Conservation (phyloP, 2,329 filamentous ascomycete genomes). For the Cytospora leucostoma region DNA sequence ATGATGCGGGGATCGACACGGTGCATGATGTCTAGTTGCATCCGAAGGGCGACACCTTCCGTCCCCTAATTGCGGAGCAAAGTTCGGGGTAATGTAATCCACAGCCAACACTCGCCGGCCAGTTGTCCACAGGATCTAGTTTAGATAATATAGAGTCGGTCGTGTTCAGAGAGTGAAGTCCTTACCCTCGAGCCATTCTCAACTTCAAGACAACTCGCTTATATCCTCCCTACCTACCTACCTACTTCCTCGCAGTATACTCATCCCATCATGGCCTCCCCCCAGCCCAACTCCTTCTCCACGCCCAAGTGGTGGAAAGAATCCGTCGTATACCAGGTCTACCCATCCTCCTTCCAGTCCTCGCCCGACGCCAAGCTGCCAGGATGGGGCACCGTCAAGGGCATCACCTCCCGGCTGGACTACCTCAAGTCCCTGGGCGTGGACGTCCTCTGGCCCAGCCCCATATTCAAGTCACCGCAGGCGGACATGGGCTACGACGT, state of each 20-base stretch:
- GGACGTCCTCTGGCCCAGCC: slow-evolving; percentile 58
- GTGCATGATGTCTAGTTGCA: slow-evolving; percentile 3
- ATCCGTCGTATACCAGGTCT: slow-evolving; percentile 61
- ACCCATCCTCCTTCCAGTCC: slow-evolving; percentile 63
- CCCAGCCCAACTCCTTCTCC: slow-evolving; percentile 18
- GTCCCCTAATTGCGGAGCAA: slow-evolving; percentile 21
- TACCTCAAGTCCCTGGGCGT: slow-evolving; percentile 58
- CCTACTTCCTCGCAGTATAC: neutral
- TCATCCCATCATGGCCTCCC: slow-evolving; percentile 5
- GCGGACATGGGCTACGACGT: slow-evolving; percentile 74
- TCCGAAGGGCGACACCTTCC: slow-evolving; percentile 20
- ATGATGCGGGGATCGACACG: slow-evolving; percentile 20
- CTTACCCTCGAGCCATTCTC: neutral
- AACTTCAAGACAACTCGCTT: neutral
- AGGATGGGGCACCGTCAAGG: slow-evolving; percentile 59
- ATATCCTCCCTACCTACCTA: neutral
- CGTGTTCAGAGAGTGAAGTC: neutral
- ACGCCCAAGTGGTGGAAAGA: slow-evolving; percentile 59
- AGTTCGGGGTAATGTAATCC: slow-evolving; percentile 26
- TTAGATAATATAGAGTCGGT: neutral
- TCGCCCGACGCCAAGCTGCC: slow-evolving; percentile 47
- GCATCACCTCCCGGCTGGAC: slow-evolving; percentile 58
- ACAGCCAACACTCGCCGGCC: neutral
- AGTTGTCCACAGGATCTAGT: neutral
- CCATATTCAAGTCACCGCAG: slow-evolving; percentile 55